Base-by-base conservation (phyloP, 345 rosid genomes). In the Gossypium thurberi region DNA sequence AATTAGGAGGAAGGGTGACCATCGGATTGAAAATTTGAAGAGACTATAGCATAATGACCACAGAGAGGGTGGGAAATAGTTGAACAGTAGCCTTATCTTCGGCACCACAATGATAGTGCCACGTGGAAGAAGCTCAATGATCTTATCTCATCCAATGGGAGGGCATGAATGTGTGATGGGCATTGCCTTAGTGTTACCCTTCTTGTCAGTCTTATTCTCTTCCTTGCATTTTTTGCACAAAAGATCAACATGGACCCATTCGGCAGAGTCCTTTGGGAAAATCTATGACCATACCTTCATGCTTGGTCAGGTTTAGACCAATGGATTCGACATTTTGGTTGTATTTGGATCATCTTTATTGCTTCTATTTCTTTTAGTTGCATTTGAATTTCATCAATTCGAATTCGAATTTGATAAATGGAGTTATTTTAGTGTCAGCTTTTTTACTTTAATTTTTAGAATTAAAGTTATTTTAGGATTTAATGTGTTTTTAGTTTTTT, bases 1-100 rank as follows among this genome's bases (percentile, higher is more conserved):
- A 57, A 70, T 18, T 71, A 23, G 52, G 15, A 14, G 52, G 15
- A 12, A 66, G 71, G 76, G 25, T 56, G 70, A 46, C 73, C 88
- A 82, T 85, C 67, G 71, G 87, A 81, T 80, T 68, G 50, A 8
- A 23, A 10, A 51, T 26, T 63, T 18, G 42, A 20, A 18, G 53
- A 42, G 2, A 18, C 21, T 56, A 43, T 11, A 20, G 25, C 21
- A 21, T 42, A 0, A 2, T 42, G 20, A 56, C 74, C 65, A 70
- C 65, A 70, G 5, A 20, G 52, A 70, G 50, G 73, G 61, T 43
- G 10, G 52, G 21, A 55, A 56, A 0, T 42, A 20, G 56, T 70
- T 56, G 51, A 70, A 56, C 10, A n/a, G 74, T 70, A 56, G 64
- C 74, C 65, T 42, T 70, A 70, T 70, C 74, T 55, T 70, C 12